Conservation (phyloP, 2,329 filamentous ascomycete species). For the Thielaviopsis ethacetica region DNA sequence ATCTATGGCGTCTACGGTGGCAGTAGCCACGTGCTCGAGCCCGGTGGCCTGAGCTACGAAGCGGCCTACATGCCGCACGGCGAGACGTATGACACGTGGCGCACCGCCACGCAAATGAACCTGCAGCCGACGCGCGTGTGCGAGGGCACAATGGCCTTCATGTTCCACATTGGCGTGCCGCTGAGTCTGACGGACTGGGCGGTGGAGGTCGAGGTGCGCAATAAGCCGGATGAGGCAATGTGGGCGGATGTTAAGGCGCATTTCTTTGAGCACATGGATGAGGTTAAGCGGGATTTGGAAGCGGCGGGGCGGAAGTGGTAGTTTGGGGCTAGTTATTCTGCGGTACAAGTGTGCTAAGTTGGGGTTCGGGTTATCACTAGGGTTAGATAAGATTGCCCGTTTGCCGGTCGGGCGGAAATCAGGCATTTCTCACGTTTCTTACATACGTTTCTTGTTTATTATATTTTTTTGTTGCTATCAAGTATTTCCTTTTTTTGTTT, state of each 20-base stretch:
- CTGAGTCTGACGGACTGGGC: constrained; percentile 17
- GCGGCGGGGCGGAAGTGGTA: neutral
- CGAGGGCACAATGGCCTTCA: constrained; percentile 31
- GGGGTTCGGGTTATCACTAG: neutral
- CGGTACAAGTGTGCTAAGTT: too few relatives aligned
- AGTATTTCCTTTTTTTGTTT: too few relatives aligned
- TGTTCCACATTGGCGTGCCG: constrained; percentile 23
- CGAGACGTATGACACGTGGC: constrained; percentile 20
- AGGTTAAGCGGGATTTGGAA: constrained; percentile 15
- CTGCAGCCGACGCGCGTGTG: constrained; percentile 28
- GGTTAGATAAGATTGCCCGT: neutral
- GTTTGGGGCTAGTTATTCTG: neutral
- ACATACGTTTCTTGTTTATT: too few relatives aligned
- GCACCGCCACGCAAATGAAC: constrained; percentile 22
- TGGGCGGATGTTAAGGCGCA: constrained; percentile 16
- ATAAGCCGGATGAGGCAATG: constrained; percentile 13
- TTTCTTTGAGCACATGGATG: constrained; percentile 17
- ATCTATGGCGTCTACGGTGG: constrained; percentile 23
- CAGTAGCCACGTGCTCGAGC: constrained; percentile 16
- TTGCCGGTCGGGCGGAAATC: too few relatives aligned
- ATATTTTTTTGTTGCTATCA: too few relatives aligned
- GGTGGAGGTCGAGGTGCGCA: constrained; percentile 14
- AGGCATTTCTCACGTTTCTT: too few relatives aligned
- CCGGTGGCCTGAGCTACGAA: constrained; percentile 20
- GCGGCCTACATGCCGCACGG: constrained; percentile 22